phyloP scores from a whole-genome alignment of 208 protist species.

The Trichomonas vaginalis region DNA sequence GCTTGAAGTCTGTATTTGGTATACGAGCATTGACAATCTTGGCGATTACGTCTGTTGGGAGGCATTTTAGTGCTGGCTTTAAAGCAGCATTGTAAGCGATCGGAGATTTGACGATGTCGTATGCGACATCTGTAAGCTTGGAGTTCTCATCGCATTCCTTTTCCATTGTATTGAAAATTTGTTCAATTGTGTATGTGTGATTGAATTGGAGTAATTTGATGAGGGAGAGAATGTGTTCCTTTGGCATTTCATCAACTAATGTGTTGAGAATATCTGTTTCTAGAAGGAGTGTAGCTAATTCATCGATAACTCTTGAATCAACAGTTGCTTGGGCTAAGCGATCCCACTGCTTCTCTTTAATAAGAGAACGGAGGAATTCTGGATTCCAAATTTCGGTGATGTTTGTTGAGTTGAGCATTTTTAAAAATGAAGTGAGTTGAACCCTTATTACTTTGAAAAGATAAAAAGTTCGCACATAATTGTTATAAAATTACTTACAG shows the following conservation, averaged over 20 bases:
- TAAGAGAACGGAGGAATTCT: background rate
- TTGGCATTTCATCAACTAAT: background rate
- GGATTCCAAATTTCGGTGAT: background rate
- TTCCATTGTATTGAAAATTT: background rate
- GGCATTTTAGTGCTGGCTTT: background rate
- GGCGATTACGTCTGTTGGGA: background rate
- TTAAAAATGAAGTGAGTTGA: background rate
- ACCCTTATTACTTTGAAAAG: no score
- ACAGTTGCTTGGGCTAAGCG: background rate
- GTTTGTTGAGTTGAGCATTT: background rate
- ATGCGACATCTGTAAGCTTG: background rate
- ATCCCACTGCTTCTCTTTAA: background rate
- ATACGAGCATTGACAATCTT: background rate
- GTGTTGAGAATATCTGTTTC: background rate
- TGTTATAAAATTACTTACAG: no score
- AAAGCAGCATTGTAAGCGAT: background rate
- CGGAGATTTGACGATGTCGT: background rate
- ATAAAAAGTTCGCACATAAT: no score
- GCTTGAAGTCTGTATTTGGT: background rate
- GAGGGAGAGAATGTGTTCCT: background rate
- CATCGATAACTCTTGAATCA: background rate
- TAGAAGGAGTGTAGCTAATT: background rate
- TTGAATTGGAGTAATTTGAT: background rate
- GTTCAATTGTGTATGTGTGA: background rate
- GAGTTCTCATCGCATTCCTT: background rate